A percentile compares a stretch with the other conserved stretches of the same genome.
These are phyloP conservation scores for Fusarium xyrophilum DNA, from an alignment of 2,329 filamentous ascomycete species.

Conservation along the genomic window DNA sequence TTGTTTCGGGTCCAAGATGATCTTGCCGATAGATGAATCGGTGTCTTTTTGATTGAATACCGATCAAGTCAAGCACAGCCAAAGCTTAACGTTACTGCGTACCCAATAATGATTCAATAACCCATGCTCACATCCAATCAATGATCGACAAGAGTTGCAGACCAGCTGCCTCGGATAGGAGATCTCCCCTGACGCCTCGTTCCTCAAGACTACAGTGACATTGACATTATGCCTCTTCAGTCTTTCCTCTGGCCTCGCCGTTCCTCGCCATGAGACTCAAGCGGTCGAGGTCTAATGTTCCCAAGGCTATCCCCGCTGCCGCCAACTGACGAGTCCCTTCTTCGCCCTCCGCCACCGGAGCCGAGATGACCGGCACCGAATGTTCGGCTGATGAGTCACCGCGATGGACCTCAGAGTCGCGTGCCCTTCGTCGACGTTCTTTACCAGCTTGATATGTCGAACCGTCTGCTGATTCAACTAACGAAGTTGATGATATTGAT, in stretches of 20 bases:
- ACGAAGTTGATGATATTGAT: conserved; percentile 24
- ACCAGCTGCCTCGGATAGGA: conserved; percentile 31
- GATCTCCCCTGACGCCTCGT: conserved; percentile 2
- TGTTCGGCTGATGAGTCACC: conserved; percentile 36
- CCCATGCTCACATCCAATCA: conserved; percentile 22
- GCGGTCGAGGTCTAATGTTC: conserved; percentile 45
- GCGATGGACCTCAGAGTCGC: conserved; percentile 40
- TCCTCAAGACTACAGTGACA: neutral
- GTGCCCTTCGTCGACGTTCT: conserved; percentile 43
- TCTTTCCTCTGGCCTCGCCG: neutral
- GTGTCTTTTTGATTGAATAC: conserved; percentile 20
- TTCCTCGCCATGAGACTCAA: conserved; percentile 41
- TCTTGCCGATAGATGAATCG: conserved; percentile 23
- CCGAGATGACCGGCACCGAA: conserved; percentile 26
- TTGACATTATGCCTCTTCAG: conserved; percentile 3
- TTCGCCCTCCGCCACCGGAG: conserved; percentile 18
- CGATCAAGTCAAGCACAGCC: conserved; percentile 8
- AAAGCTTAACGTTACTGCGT: conserved; percentile 10
- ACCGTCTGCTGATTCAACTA: conserved; percentile 5
- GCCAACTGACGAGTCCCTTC: conserved; percentile 38
- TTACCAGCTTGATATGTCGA: conserved; percentile 37
- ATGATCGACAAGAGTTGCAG: conserved; percentile 28
- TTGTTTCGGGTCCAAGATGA: conserved; percentile 14
- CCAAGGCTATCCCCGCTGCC: conserved; percentile 41
- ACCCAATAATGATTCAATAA: conserved; percentile 15